These are phyloP conservation scores for Venturia aucupariae DNA, from an alignment of 2,329 filamentous ascomycete species.

Conservation along the genomic window DNA sequence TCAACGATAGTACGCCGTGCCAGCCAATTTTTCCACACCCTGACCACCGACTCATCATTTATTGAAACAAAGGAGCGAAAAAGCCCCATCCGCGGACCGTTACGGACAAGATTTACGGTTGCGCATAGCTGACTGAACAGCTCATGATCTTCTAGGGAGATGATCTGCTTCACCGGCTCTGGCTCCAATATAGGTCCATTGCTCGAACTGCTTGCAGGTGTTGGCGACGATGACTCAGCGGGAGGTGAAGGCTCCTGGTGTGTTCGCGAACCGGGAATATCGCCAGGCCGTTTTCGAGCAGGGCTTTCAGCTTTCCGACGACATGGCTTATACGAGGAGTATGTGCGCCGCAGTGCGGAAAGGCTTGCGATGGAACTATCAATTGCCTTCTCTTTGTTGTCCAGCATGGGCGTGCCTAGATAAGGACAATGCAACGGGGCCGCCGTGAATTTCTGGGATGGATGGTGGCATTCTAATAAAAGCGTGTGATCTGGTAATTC, in stretches of 20 bases:
- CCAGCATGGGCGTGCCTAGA: slow-evolving; percentile 53
- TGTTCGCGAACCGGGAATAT: slow-evolving; percentile 38
- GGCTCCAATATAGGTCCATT: slow-evolving; percentile 19
- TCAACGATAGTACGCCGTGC: slow-evolving; percentile 17
- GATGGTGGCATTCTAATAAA: slow-evolving; percentile 72
- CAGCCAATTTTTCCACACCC: slow-evolving; percentile 68
- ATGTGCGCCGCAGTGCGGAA: slow-evolving; percentile 47
- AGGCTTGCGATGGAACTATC: slow-evolving; percentile 29
- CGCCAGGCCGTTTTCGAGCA: slow-evolving; percentile 31
- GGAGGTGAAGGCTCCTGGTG: slow-evolving; percentile 22
- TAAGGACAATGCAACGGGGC: slow-evolving; percentile 62
- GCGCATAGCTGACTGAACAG: slow-evolving; percentile 67
- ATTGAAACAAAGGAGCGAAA: slow-evolving; percentile 58
- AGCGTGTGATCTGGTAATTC: slow-evolving; percentile 54
- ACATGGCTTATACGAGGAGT: slow-evolving; percentile 62
- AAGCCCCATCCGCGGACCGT: slow-evolving; percentile 50
- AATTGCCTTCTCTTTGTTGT: slow-evolving; percentile 30
- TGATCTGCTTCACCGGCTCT: slow-evolving; percentile 46
- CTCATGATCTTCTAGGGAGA: slow-evolving; percentile 60
- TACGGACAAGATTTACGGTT: slow-evolving; percentile 58
- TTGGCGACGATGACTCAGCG: slow-evolving; percentile 18
- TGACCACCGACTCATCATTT: slow-evolving; percentile 53
- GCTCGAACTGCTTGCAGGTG: slow-evolving; percentile 10
- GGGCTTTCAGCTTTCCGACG: slow-evolving; percentile 35
- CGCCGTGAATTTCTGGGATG: slow-evolving; percentile 56